These are phyloP conservation scores for Panaeolus cyanescens DNA, from an alignment of 768 basidiomycete genomes.

Conservation along the genomic window DNA sequence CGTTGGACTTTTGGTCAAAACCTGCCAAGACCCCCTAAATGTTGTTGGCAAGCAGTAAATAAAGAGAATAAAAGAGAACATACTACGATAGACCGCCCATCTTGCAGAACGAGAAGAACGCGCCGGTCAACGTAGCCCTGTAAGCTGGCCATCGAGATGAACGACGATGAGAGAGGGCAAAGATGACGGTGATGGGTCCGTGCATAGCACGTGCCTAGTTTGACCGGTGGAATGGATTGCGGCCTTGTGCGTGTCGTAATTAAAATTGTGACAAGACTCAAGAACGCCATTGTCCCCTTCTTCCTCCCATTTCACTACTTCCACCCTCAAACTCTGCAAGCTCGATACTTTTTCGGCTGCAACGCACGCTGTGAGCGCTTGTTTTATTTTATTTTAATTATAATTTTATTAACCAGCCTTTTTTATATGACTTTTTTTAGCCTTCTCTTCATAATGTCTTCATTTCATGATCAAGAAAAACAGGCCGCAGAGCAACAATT, in stretches of 20 bases:
- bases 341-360: slow-evolving; percentile 10
- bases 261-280: slow-evolving; percentile 13
- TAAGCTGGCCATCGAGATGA: slow-evolving; percentile 74
- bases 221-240: neutral
- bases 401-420: neutral
- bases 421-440: slow-evolving; percentile 3
- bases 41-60: slow-evolving; percentile 2
- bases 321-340: slow-evolving; percentile 5
- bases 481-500: slow-evolving; percentile 21
- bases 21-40: slow-evolving; percentile 86
- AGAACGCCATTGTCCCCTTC: neutral
- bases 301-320: slow-evolving; percentile 1
- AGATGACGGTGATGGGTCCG: slow-evolving; percentile 15
- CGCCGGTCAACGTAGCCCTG: slow-evolving; percentile 92
- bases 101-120: slow-evolving; percentile 93
- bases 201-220: slow-evolving; percentile 21
- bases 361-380: slow-evolving; percentile 12
- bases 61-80: slow-evolving; percentile 26
- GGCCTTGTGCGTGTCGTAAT: slow-evolving; percentile 10
- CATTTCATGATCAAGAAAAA: slow-evolving; percentile 28
- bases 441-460: slow-evolving; percentile 17
- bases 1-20: slow-evolving; percentile 94
- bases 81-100: slow-evolving; percentile 93
- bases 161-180: slow-evolving; percentile 17
- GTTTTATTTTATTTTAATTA: neutral